Percentiles rank a stretch among this genome's conserved stretches.
phyloP scores from a whole-genome alignment of 2,329 filamentous ascomycete species.

The Hypocreales sp. region DNA sequence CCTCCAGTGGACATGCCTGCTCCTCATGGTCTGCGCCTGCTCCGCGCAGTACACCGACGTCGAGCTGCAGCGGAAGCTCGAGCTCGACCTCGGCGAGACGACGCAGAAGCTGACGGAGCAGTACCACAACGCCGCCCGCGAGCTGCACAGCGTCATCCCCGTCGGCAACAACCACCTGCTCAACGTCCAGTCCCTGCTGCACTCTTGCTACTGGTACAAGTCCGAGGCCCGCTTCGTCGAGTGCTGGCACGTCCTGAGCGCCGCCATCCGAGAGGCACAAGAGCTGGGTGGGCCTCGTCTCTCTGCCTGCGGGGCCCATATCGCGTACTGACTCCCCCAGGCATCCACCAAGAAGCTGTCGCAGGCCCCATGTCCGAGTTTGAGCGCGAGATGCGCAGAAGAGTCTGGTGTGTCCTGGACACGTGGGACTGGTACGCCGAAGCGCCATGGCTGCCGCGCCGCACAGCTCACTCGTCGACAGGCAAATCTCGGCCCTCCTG shows the following conservation, averaged over 20 bases:
- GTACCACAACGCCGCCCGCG: slow-evolving; percentile 17
- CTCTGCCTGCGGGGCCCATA: accelerated
- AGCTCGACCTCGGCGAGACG: slow-evolving; percentile 13
- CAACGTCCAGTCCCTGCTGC: slow-evolving; percentile 19
- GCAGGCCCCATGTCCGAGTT: slow-evolving; percentile 13
- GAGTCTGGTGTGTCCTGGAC: slow-evolving; percentile 20
- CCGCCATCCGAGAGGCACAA: slow-evolving; percentile 19
- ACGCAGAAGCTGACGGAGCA: slow-evolving; percentile 13
- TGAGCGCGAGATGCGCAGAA: slow-evolving; percentile 18
- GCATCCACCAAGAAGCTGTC: slow-evolving; percentile 15
- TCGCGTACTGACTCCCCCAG: too few relatives aligned
- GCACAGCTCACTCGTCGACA: too few relatives aligned
- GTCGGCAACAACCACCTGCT: slow-evolving; percentile 15
- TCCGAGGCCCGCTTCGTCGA: slow-evolving; percentile 20
- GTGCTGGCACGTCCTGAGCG: slow-evolving; percentile 19
- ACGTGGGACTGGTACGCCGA: slow-evolving; percentile 22
- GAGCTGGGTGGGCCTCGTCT: slow-evolving; percentile 12
- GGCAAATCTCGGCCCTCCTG: slow-evolving; percentile 20
- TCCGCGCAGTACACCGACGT: slow-evolving; percentile 16
- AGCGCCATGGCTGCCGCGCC: too few relatives aligned
- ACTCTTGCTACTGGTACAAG: slow-evolving; percentile 22
- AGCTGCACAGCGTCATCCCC: slow-evolving; percentile 16
- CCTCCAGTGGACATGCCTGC: slow-evolving; percentile 21
- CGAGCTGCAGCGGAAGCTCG: slow-evolving; percentile 15
- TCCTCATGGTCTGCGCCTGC: slow-evolving; percentile 22